Conservation (phyloP, 2,329 filamentous ascomycete species). For the Dactylonectria macrodidyma region DNA sequence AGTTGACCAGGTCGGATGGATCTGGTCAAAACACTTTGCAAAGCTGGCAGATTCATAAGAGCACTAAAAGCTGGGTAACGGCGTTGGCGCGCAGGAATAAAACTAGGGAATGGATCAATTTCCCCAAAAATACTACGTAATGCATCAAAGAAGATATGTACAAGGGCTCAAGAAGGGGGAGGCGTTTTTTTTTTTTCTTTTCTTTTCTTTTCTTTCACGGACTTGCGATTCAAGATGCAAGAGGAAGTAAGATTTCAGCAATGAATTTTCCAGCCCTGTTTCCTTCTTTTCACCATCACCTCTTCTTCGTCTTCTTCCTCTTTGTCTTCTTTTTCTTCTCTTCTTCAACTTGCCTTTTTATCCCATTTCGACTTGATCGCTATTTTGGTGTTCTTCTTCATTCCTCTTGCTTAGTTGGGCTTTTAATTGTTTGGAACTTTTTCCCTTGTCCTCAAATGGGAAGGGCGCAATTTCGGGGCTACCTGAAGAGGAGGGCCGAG, state of each 20-base stretch:
- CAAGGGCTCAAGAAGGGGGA: slow-evolving; percentile 41
- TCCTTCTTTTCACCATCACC: slow-evolving; percentile 31
- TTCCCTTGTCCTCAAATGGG: slow-evolving; percentile 21
- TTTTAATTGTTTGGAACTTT: slow-evolving; percentile 42
- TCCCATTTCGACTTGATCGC: slow-evolving; percentile 39
- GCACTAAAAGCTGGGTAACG: slow-evolving; percentile 26
- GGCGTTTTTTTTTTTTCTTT: slow-evolving; percentile 47
- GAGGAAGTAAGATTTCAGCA: slow-evolving; percentile 32
- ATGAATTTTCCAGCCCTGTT: slow-evolving; percentile 32
- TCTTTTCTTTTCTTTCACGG: slow-evolving; percentile 40
- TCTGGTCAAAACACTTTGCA: slow-evolving; percentile 99
- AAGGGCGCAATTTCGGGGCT: slow-evolving; percentile 23
- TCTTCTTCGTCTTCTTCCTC: slow-evolving; percentile 31
- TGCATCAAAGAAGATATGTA: slow-evolving; percentile 46
- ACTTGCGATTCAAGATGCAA: slow-evolving; percentile 38
- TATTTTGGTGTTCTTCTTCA: slow-evolving; percentile 37
- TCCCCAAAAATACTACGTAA: slow-evolving; percentile 38
- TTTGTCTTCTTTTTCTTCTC: slow-evolving; percentile 21
- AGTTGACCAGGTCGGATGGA: slow-evolving; percentile 88
- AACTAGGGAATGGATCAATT: slow-evolving; percentile 32
- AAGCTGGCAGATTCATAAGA: slow-evolving; percentile 68
- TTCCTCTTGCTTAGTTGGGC: slow-evolving; percentile 28
- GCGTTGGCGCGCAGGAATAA: slow-evolving; percentile 34
- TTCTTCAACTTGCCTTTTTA: slow-evolving; percentile 31
- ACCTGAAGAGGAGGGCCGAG: slow-evolving; percentile 25